These are phyloP conservation scores for Miscanthus lutarioriparius DNA, from an alignment of 176 grass and related monocot genomes.

Conservation along the genomic window DNA sequence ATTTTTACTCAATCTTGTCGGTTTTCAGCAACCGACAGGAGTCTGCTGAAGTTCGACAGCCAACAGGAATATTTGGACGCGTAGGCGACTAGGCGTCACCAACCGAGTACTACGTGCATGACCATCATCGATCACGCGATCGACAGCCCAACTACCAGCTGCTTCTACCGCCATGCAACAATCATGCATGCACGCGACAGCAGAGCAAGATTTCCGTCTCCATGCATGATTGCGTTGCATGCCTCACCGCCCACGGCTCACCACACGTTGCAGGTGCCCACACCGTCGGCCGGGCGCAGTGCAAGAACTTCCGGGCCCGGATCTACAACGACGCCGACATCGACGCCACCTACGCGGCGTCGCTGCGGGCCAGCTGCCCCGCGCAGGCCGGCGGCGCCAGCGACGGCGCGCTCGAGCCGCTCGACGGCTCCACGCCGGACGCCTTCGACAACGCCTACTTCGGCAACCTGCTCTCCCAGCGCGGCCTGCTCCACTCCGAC, in stretches of 20 bases:
- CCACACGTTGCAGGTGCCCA: slow-evolving; percentile 48
- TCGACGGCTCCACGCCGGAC: slow-evolving; percentile 38
- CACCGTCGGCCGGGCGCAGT: slow-evolving; percentile 71
- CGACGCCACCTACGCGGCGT: slow-evolving; percentile 38
- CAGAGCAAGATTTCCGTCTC: neutral
- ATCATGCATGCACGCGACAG: neutral
- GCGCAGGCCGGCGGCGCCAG: slow-evolving; percentile 38
- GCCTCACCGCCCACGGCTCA: neutral
- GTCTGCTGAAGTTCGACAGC: too few species aligned
- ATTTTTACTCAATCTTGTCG: too few species aligned
- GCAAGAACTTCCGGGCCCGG: slow-evolving; percentile 53
- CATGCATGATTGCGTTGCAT: neutral
- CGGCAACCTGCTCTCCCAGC: slow-evolving; percentile 26
- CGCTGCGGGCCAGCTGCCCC: slow-evolving; percentile 48
- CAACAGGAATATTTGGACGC: neutral
- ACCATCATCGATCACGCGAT: neutral
- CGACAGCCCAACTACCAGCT: slow-evolving; percentile 26
- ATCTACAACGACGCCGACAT: slow-evolving; percentile 81
- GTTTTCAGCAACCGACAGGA: too few species aligned
- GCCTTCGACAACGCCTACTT: slow-evolving; percentile 63
- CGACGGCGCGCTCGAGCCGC: slow-evolving; percentile 31
- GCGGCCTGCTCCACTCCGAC: slow-evolving; percentile 60
- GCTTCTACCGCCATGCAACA: neutral
- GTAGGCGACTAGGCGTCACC: slow-evolving; percentile 32
- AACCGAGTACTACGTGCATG: neutral